Evolutionary conservation across 2,329 filamentous ascomycete species (phyloP).

Genomic region (Capronia coronata): DNA sequence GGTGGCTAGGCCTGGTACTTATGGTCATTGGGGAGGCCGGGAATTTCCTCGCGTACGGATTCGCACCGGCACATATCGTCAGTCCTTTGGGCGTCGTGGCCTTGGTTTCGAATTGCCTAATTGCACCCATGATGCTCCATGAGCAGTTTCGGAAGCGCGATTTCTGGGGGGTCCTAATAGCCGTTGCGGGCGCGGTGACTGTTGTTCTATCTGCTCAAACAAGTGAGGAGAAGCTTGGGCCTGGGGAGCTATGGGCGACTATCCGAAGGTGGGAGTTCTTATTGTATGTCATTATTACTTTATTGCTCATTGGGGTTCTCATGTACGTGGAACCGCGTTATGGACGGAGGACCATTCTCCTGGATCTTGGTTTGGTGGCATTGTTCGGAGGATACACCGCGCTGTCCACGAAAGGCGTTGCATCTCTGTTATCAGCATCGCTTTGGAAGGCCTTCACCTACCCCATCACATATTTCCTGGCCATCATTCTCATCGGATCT

Average conservation of each 20-base stretch:
- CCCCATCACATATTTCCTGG: slow-evolving; percentile 81
- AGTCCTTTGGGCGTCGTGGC: slow-evolving; percentile 96
- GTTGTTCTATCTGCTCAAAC: slow-evolving; percentile 88
- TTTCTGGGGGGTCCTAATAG: slow-evolving; percentile 79
- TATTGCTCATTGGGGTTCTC: slow-evolving; percentile 64
- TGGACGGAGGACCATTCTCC: slow-evolving; percentile 78
- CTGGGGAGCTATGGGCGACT: slow-evolving; percentile 79
- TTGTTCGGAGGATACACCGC: slow-evolving; percentile 97
- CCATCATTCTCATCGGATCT: slow-evolving; percentile 70
- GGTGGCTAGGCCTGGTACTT: slow-evolving; percentile 89
- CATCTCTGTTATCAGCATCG: slow-evolving; percentile 86
- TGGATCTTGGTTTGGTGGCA: slow-evolving; percentile 87
- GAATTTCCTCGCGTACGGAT: slow-evolving; percentile 95
- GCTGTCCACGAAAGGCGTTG: slow-evolving; percentile 90
- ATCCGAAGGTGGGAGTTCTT: slow-evolving; percentile 87
- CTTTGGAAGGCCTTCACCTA: slow-evolving; percentile 84
- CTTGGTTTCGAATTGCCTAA: slow-evolving; percentile 91
- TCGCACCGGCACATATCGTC: slow-evolving; percentile 94
- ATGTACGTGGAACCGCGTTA: slow-evolving; percentile 79
- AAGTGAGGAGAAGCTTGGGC: slow-evolving; percentile 83
- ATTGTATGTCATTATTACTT: slow-evolving; percentile 75
- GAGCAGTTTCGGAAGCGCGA: slow-evolving; percentile 81
- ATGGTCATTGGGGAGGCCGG: slow-evolving; percentile 91
- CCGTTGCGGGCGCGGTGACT: slow-evolving; percentile 79
- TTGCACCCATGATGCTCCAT: slow-evolving; percentile 88